Percentiles rank a stretch among this genome's conserved stretches.
phyloP scores from a whole-genome alignment of 768 basidiomycete species.

The Russula griseocarnosa region DNA sequence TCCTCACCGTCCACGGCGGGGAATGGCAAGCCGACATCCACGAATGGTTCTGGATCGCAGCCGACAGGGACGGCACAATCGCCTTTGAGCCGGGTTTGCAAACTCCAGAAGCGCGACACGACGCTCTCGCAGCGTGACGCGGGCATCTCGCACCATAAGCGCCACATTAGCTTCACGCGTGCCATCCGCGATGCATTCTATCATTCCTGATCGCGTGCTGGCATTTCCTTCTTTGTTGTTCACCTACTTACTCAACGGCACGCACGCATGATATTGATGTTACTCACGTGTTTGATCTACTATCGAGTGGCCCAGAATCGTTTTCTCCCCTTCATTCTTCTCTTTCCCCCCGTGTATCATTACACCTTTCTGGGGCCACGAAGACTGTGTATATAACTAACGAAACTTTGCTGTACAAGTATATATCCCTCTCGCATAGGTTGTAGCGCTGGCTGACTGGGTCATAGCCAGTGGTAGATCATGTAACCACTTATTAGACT shows the following conservation, averaged over 20 bases:
- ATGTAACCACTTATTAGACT: conserved; percentile 11
- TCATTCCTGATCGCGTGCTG: not conserved
- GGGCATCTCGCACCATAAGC: conserved; percentile 7
- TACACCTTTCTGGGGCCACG: not conserved
- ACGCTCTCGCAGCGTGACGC: conserved; percentile 5
- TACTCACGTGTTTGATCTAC: not conserved
- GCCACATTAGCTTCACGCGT: conserved; percentile 14
- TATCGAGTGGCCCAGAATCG: not conserved
- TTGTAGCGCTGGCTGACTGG: not conserved
- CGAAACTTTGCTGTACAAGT: not conserved
- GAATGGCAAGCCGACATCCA: conserved; percentile 2
- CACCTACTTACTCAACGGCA: not conserved
- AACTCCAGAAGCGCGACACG: conserved; percentile 11
- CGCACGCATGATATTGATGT: not conserved
- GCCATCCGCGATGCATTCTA: conserved; percentile 13
- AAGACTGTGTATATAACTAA: not conserved
- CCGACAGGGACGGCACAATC: not conserved
- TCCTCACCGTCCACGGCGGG: not conserved
- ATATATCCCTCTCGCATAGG: not conserved
- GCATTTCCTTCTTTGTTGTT: not conserved
- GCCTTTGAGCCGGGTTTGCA: not conserved
- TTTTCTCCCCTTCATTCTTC: not conserved
- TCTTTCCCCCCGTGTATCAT: conserved; percentile 6
- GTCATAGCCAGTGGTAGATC: not conserved
- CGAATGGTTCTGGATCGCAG: not conserved